Evolutionary conservation across 306 rosid genomes (phyloP), one percentile per base, ranked within the genome.

Genomic region (Neltuma alba): DNA sequence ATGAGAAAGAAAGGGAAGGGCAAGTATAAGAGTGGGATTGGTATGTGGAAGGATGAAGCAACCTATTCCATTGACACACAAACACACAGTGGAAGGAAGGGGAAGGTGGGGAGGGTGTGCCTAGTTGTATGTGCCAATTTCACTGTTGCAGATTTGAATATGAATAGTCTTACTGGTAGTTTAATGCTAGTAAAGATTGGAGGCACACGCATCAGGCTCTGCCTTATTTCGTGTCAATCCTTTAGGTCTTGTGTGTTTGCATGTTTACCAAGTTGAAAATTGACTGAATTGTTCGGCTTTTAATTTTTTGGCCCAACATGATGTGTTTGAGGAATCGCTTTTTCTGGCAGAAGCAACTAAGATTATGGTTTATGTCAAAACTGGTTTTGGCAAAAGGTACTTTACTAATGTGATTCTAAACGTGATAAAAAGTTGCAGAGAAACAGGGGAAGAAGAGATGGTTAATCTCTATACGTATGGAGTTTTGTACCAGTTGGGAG

Each of bases 51-150:
- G 68, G 57, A 36, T 7, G 77, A 71, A 47, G 73, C 21, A 47
- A 42, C 41, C 67, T 64, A 31, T 36, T 7, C 31, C 8, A 15
- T 27, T 10, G 58, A 77, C 52, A 66, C 74, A 48, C 68, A 42
- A 0, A 1, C 36, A 25, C 20, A 8, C 64, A 57, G 16, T 25
- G 64, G 64, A 58, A 27, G 18, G 36, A 58, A 2, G n/a, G n/a
- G n/a, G n/a, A n/a, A n/a, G n/a, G n/a, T n/a, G n/a, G n/a, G n/a
- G n/a, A 2, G 45, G 9, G 45, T 15, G 18, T 44, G 66, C 82
- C 81, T 88, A 41, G 92, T 84, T 82, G 65, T 41, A 82, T 38
- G 89, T 86, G 92, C 88, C 89, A 81, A 15, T 72, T 65, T 63
- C 63, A 74, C 63, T 83, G 74, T n/a, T 12, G 10, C 2, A 45